phyloP scores from a whole-genome alignment of 495 filamentous ascomycete genomes.

The Lophiotrema nucula region DNA sequence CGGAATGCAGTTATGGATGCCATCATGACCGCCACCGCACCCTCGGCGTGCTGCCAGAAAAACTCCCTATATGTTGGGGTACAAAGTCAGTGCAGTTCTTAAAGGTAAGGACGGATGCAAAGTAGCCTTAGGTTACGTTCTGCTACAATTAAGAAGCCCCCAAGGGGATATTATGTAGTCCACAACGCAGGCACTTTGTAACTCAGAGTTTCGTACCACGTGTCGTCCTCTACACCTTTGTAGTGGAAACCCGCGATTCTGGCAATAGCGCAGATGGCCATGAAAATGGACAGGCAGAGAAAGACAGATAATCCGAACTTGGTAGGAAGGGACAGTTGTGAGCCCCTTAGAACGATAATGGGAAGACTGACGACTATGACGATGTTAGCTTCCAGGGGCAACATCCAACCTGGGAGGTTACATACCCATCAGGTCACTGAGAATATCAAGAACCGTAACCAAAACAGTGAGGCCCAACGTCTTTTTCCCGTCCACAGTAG shows the following conservation, averaged over 20 bases:
- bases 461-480: too few relatives aligned
- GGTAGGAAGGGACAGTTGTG: neutral
- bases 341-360: neutral
- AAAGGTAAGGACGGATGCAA: too few relatives aligned
- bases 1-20: conserved; percentile 13
- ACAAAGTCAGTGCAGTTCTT: neutral
- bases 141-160: too few relatives aligned
- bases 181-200: too few relatives aligned
- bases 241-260: neutral
- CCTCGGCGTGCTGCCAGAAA: conserved; percentile 8
- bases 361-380: conserved; percentile 5
- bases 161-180: too few relatives aligned
- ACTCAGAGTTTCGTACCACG: too few relatives aligned
- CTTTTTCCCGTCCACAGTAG: too few relatives aligned
- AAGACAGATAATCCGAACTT: conserved; percentile 6
- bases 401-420: neutral
- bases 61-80: neutral
- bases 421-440: conserved; percentile 3
- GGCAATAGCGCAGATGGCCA: conserved; percentile 8
- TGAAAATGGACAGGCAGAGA: conserved; percentile 14
- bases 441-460: neutral
- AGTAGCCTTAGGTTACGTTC: too few relatives aligned
- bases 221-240: too few relatives aligned
- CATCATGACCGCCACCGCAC: conserved; percentile 10
- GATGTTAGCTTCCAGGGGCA: neutral